phyloP scores from a whole-genome alignment of 225 moss, liverwort and hornwort species.

The Physcomitrium patens region DNA sequence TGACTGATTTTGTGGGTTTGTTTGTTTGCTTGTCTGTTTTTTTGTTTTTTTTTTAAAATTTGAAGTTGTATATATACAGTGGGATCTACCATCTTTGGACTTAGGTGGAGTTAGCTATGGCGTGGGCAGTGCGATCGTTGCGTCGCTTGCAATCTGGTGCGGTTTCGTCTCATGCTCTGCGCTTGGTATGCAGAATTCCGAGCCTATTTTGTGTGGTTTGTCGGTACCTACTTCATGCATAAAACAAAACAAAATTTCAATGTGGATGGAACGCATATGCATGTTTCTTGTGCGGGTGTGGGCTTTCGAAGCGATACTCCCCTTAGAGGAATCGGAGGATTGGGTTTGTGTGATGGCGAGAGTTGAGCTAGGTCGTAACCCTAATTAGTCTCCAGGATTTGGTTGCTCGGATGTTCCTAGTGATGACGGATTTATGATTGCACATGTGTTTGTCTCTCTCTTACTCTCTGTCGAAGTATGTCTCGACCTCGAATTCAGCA shows the following conservation, averaged over 20 bases:
- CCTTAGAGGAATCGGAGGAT: not conserved
- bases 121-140: constrained; percentile 11
- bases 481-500: not conserved
- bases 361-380: too few species aligned
- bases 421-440: not conserved
- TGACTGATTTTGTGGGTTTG: not conserved
- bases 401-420: not conserved
- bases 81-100: not conserved
- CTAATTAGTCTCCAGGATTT: not conserved
- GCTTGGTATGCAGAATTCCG: not conserved
- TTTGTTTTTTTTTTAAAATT: too few species aligned
- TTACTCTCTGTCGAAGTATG: not conserved
- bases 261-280: too few species aligned
- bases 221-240: too few species aligned
- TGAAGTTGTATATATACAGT: too few species aligned
- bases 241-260: too few species aligned
- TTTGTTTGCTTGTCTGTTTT: not conserved
- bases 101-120: not conserved
- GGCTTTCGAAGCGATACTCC: too few species aligned
- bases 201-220: not conserved
- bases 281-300: too few species aligned
- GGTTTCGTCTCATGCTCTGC: not conserved
- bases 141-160: constrained; percentile 12
- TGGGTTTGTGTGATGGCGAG: not conserved
- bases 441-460: too few species aligned